Base-by-base conservation (phyloP, 2,329 filamentous ascomycete species). In the Aspergillus quadricinctus region DNA sequence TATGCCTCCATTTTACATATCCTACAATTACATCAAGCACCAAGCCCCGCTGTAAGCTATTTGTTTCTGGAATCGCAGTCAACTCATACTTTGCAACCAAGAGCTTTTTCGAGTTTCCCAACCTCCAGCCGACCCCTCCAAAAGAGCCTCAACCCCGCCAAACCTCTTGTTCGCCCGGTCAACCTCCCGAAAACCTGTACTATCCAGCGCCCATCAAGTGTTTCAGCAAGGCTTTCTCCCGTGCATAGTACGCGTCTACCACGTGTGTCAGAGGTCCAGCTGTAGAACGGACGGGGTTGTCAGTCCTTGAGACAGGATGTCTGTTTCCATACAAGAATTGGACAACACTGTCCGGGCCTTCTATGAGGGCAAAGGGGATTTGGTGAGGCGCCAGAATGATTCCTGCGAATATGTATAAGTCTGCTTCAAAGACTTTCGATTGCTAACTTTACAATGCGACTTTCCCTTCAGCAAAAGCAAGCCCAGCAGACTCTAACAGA, bases 281-380 rank as follows among this genome's bases (percentile, higher is more conserved):
- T 55, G 62, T 66, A 59, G 61, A 56, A 56, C 62, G 60, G 66
- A 66, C 68, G 62, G 67, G 56, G 61, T 64, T 66, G 65, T 66
- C 66, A 64, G 62, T 61, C 57, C 65, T 64, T 66, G 64, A 64
- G 67, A 66, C 72, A 67, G 65, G 64, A 87, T 87, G 84, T 83
- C 84, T 68, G 77, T 84, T 74, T 83, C 89, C 70, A 93, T 99
- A 77, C 86, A 89, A 77, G 94, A 99, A 86, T 87, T 99, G 81
- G 94, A 99, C 85, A 88, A 83, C 77, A 94, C 92, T 66, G 93
- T 97, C 83, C 92, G 90, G 75, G 87, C 90, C 80, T 97, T 99
- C 79, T 99, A 96, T 73, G 93, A 97, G 80, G 92, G 92, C 74
- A 89, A 93, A 76, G 94, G 94, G 69, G 91, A 97, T 60, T 85